Conservation (phyloP, 768 basidiomycete genomes). For the Albatrellus ellisii region DNA sequence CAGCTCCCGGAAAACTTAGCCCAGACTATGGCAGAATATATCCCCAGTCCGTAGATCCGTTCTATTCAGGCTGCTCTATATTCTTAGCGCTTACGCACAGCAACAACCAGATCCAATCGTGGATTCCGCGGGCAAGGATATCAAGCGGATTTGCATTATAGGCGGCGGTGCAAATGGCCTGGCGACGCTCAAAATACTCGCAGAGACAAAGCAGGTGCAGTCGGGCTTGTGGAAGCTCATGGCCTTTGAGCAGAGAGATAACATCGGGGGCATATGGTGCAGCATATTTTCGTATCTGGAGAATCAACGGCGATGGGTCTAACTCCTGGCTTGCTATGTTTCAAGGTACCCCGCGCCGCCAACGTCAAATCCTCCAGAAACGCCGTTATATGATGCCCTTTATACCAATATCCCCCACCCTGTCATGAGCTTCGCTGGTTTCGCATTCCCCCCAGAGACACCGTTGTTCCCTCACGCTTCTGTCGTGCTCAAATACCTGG, state of each 20-base stretch:
- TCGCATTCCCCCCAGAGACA: constrained; percentile 58
- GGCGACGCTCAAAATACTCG: constrained; percentile 50
- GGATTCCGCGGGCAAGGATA: too few relatives aligned
- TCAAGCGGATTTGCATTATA: constrained; percentile 49
- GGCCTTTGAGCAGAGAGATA: constrained; percentile 50
- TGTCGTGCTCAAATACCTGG: constrained; percentile 55
- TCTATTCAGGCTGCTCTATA: too few relatives aligned
- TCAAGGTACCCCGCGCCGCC: constrained; percentile 49
- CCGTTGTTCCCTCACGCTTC: constrained; percentile 53
- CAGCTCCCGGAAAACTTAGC: too few relatives aligned
- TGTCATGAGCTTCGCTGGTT: constrained; percentile 54
- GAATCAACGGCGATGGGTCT: neutral
- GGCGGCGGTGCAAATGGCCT: constrained; percentile 72
- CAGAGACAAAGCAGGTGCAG: constrained; percentile 44
- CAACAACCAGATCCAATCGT: too few relatives aligned
- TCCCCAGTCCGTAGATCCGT: too few relatives aligned
- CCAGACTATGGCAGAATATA: too few relatives aligned
- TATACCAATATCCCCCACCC: constrained; percentile 78
- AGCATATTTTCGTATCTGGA: constrained; percentile 11
- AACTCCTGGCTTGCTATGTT: too few relatives aligned
- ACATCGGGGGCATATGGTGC: constrained; percentile 71
- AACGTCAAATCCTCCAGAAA: constrained; percentile 37
- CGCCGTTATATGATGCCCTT: constrained; percentile 67
- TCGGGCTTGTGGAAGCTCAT: constrained; percentile 47
- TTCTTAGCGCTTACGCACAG: too few relatives aligned